Base-by-base conservation (phyloP, 2,329 filamentous ascomycete genomes). In the Diaporthe sp. region DNA sequence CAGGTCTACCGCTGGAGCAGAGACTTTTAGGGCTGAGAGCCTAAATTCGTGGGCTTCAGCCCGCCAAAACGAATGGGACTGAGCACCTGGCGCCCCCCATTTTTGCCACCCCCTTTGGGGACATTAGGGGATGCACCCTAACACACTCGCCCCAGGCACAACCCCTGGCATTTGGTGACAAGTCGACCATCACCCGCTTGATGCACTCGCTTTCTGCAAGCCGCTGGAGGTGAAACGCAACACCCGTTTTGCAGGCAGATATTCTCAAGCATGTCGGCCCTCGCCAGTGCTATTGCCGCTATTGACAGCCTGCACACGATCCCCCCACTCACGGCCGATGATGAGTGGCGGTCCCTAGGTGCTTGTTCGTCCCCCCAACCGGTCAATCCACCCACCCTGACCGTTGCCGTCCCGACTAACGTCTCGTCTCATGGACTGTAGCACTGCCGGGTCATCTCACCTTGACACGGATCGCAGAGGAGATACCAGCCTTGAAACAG, bases 271-370 rank as follows among this genome's bases (percentile, higher is more conserved):
- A 74, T 74, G 74, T 59, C 72, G 58, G 31, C 22, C 49, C 67
- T 72, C 28, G 17, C 37, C 28, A 62, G 46, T 25, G 53, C 71
- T 17, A 9, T 75, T 55, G 62, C 42, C 22, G 68, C 53, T 31
- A 22, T 72, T 37, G n/a, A 69, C 28, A 61, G 13, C 6, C 46
- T 75, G 25, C 31, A 51, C 13, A 31, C 19, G 19, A 39, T 44
- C 17, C 37, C 72, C 34, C 44, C 62, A 22, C 31, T 75, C 55
- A 58, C 59, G n/a, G 59, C 71, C 22, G 51, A 73, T 28, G 46
- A 28, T 12, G 65, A 69, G n/a, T 76, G 72, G 74, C 31, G 42
- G 31, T 74, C 61, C 34, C 8, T 76, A n/a, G 42, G 67, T 39
- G 68, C 68, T 46, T 34, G 75, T 76, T 34, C 46, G 75, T 72